These are phyloP conservation scores for Fraxinus xanthoxyloides DNA, from an alignment of 305 asterid genomes.

Conservation along the genomic window DNA sequence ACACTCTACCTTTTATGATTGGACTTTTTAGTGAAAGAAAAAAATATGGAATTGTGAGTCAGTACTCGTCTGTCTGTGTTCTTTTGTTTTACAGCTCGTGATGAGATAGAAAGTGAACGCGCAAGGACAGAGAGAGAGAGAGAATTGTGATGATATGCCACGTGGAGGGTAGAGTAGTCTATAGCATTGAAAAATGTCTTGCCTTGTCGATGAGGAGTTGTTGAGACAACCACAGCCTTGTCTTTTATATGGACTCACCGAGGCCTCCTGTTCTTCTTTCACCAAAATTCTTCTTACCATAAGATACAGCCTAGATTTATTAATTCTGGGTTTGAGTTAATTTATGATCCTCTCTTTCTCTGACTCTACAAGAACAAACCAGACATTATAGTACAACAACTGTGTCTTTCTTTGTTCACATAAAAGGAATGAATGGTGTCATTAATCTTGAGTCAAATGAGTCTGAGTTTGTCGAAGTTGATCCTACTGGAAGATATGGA, in stretches of 20 bases:
- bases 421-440: slow-evolving; percentile 53
- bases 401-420: background rate
- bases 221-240: background rate
- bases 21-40: background rate
- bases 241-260: slow-evolving; percentile 14
- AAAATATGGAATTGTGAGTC: slow-evolving; percentile 20
- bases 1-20: background rate
- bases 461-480: slow-evolving; percentile 75
- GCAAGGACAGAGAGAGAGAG: background rate
- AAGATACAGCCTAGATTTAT: slow-evolving; percentile 6
- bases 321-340: slow-evolving; percentile 22
- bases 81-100: slow-evolving; percentile 34
- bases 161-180: slow-evolving; percentile 18
- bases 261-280: slow-evolving; percentile 13
- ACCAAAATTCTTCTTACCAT: background rate
- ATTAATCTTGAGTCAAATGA: slow-evolving; percentile 45
- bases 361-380: background rate
- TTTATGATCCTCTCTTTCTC: slow-evolving; percentile 21
- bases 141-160: background rate
- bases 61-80: slow-evolving; percentile 19
- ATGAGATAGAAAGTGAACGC: slow-evolving; percentile 29
- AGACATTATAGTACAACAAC: background rate
- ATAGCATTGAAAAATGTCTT: background rate
- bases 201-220: background rate
- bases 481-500: slow-evolving; percentile 87